A percentile compares a stretch with the other conserved stretches of the same genome.
Conservation (phyloP, 306 rosid species). For the Quercus bicolor region DNA sequence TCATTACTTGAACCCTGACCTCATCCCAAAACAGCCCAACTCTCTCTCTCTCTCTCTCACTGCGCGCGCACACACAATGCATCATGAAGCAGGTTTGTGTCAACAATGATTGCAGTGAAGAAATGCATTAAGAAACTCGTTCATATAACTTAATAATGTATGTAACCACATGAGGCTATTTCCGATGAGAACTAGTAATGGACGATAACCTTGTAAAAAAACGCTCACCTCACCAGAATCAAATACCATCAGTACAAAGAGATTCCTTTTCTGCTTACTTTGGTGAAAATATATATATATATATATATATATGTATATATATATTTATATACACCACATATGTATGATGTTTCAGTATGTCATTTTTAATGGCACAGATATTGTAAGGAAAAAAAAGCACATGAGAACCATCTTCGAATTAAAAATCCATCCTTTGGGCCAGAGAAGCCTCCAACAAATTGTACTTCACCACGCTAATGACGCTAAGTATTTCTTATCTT, state of each 20-base stretch:
- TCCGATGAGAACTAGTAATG: neutral
- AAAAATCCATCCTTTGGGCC: slow-evolving; percentile 13
- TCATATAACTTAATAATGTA: no score
- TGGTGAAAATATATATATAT: neutral
- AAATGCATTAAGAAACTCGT: no score
- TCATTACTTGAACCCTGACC: no score
- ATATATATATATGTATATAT: no score
- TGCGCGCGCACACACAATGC: no score
- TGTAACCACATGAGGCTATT: no score
- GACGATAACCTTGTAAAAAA: neutral
- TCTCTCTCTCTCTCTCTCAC: no score
- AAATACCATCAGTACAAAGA: slow-evolving; percentile 24
- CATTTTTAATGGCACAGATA: neutral
- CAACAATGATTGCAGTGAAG: no score
- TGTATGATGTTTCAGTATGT: slow-evolving; percentile 26
- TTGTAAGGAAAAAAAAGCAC: slow-evolving; percentile 11
- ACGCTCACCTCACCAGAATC: neutral
- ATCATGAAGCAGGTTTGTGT: no score
- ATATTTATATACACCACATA: neutral
- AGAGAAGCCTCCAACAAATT: slow-evolving; percentile 4
- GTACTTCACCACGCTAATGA: neutral
- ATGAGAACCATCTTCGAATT: slow-evolving; percentile 18
- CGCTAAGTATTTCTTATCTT: slow-evolving; percentile 31
- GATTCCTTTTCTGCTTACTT: slow-evolving; percentile 17
- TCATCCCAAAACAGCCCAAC: no score